Evolutionary conservation across 306 rosid species (phyloP).

Genomic region (Lithocarpus polystachyus): DNA sequence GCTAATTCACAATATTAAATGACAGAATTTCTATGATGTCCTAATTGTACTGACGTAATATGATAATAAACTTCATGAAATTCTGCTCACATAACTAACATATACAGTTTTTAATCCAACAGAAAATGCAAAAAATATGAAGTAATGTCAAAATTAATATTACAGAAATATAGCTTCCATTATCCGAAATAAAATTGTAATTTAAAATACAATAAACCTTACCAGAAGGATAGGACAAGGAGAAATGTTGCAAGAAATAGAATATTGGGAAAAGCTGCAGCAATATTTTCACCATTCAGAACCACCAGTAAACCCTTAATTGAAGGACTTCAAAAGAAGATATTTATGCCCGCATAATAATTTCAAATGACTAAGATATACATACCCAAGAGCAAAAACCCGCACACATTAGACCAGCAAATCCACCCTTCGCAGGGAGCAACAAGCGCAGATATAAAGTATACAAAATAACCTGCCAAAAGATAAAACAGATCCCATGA

Average conservation of each 20-base stretch:
- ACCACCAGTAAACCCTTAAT: conserved; percentile 15
- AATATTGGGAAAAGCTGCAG: conserved; percentile 66
- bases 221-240: conserved; percentile 72
- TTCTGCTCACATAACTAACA: background rate
- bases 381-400: conserved; percentile 69
- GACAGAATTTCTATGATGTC: background rate
- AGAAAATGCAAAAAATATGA: background rate
- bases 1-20: background rate
- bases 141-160: background rate
- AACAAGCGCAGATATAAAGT: conserved; percentile 47
- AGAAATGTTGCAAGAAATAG: conserved; percentile 63
- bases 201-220: conserved; percentile 17
- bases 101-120: background rate
- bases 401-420: conserved; percentile 55
- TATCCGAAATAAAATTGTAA: background rate
- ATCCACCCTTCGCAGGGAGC: conserved; percentile 55
- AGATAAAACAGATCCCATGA: conserved; percentile 13
- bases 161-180: background rate
- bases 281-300: conserved; percentile 27
- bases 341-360: background rate
- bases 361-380: conserved; percentile 10
- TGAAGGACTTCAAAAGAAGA: conserved; percentile 12
- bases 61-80: background rate
- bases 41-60: background rate
- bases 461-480: conserved; percentile 60